phyloP scores from a whole-genome alignment of 345 rosid genomes.

The Conringia planisiliqua region DNA sequence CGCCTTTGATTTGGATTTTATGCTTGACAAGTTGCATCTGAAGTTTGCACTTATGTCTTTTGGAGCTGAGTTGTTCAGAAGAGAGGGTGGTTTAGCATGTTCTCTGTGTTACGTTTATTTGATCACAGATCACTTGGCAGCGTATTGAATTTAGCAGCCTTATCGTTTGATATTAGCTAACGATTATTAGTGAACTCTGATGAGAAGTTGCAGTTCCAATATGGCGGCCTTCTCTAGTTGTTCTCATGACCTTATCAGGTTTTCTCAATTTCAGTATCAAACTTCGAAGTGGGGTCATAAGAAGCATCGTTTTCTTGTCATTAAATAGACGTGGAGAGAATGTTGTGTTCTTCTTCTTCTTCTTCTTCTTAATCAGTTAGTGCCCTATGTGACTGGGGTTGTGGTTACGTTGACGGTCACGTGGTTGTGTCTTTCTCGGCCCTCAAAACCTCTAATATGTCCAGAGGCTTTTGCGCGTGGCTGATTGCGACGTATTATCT shows the following conservation, averaged over 20 bases:
- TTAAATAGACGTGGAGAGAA: not conserved
- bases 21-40: not conserved
- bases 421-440: slow-evolving; percentile 28
- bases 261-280: not conserved
- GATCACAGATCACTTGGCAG: not conserved
- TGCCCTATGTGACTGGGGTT: slow-evolving; percentile 27
- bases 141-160: not conserved
- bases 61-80: not conserved
- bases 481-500: slow-evolving; percentile 21
- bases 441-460: slow-evolving; percentile 17
- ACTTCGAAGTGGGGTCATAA: not conserved
- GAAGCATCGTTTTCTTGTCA: slow-evolving; percentile 20
- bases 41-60: too few species aligned
- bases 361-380: slow-evolving; percentile 18
- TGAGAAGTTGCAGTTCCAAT: slow-evolving; percentile 5
- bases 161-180: not conserved
- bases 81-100: not conserved
- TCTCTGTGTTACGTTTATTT: not conserved
- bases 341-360: not conserved
- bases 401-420: slow-evolving; percentile 37
- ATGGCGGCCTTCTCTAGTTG: slow-evolving; percentile 8
- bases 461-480: slow-evolving; percentile 34
- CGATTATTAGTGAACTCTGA: not conserved
- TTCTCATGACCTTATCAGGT: not conserved
- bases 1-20: not conserved